Evolutionary conservation across 2,329 filamentous ascomycete genomes (phyloP), one percentile per base, ranked within the genome.

Genomic region (Trichoderma atroviride): DNA sequence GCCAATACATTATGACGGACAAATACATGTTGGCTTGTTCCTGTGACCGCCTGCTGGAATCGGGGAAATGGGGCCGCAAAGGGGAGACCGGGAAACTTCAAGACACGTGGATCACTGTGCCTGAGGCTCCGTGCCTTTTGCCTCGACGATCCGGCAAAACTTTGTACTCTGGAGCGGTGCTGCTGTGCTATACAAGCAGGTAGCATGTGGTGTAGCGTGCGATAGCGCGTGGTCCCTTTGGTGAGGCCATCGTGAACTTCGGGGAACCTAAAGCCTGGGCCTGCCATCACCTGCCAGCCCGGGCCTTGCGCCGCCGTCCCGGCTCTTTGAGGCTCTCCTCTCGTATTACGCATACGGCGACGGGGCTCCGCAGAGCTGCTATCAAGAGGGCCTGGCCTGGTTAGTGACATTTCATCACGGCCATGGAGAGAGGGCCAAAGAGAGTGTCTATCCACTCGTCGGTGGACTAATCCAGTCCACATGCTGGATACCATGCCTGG

Each of bases 401-500:
- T 24, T 50, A 24, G 47, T 50, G 47, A 50, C 47, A 50, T 50
- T 50, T 50, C 47, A 50, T 24, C 47, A 50, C 47, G 47, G 22
- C 47, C 47, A 50, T 11, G 13, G 47, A 50, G 47, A 19, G n/a
- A 50, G 22, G 47, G 43, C 43, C 19, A 50, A 9, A 50, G 14
- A 50, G n/a, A 14, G 14, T 11, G 33, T 6, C 11, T 59, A 58
- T 58, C 63, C 63, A 66, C 63, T 37, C 22, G 53, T 66, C 63
- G 55, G 63, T 66, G 35, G 55, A 59, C 63, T n/a, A 58, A 66
- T 66, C n/a, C 40, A 55, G 63, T 22, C 29, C 47, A 43, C 60
- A 52, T 16, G 27, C 43, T 10, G 16, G 40, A n/a, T n/a, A 43
- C 59, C 6, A 11, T 5, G 22, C 59, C 19, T 50, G 29, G 40